A percentile compares a stretch with the other conserved stretches of the same genome.
Conservation (phyloP, 1,284 basidiomycete genomes). For the Puccinia hordei region DNA sequence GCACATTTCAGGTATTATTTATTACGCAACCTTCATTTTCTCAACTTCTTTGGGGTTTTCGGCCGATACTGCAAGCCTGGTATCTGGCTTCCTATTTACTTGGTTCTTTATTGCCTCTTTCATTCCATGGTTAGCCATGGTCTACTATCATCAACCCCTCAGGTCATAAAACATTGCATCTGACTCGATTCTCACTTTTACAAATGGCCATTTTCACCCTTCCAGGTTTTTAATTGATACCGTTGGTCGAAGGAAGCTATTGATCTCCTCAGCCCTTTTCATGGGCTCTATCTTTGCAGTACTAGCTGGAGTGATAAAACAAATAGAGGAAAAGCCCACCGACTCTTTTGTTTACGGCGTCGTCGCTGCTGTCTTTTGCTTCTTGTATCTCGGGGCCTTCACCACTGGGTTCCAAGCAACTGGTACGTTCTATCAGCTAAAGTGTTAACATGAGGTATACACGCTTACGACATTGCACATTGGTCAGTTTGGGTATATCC, state of each 20-base stretch:
- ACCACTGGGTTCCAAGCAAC: slow-evolving; percentile 58
- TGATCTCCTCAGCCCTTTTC: slow-evolving; percentile 56
- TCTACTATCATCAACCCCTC: background rate
- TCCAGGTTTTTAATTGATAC: slow-evolving; percentile 59
- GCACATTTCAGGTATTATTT: slow-evolving; percentile 53
- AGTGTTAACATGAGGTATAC: background rate
- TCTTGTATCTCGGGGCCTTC: slow-evolving; percentile 58
- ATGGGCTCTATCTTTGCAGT: slow-evolving; percentile 58
- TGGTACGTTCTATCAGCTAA: slow-evolving; percentile 11
- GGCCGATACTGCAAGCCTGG: slow-evolving; percentile 53
- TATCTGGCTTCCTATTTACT: slow-evolving; percentile 58
- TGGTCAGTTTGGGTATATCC: slow-evolving; percentile 57
- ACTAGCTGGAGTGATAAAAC: slow-evolving; percentile 56
- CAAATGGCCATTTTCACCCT: slow-evolving; percentile 52
- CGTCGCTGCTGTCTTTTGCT: slow-evolving; percentile 56
- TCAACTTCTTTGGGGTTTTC: slow-evolving; percentile 49
- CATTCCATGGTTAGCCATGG: slow-evolving; percentile 43
- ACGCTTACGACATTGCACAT: background rate
- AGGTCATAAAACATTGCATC: background rate
- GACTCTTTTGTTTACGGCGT: slow-evolving; percentile 52
- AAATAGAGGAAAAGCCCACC: slow-evolving; percentile 54
- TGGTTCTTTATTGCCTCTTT: slow-evolving; percentile 55
- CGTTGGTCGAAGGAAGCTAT: slow-evolving; percentile 57
- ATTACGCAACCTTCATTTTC: slow-evolving; percentile 55
- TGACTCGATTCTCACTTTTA: background rate